Base-by-base conservation (phyloP, 768 basidiomycete genomes). In the Hypholoma fasciculare region DNA sequence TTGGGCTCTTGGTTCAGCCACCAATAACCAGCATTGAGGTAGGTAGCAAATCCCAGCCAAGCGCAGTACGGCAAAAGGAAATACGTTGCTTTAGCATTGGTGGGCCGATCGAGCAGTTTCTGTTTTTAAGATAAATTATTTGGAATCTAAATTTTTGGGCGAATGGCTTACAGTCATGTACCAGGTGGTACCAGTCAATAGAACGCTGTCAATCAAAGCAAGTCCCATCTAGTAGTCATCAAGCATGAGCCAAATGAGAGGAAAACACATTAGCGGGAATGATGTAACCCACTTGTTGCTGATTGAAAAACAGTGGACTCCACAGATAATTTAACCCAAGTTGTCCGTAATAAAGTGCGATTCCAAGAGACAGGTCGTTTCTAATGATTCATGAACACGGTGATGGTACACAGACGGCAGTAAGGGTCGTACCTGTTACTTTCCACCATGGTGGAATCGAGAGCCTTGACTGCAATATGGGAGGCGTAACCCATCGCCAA, bases 1-100 rank as follows among this genome's bases (percentile, higher is more conserved):
- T 53, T 57, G 17, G 58, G 44, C 7, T 52, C 40, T 37, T 66
- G 70, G 64, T 85, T 86, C 64, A 83, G 69, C 74, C 78, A 85
- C 78, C 84, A 85, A 48, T 82, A 78, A 0, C 84, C 85, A n/a
- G 75, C 84, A 66, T 88, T 89, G 40, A 90, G 75, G 71, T 89
- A 90, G 9, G 85, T 85, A 9, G 83, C 86, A 63, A 81, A 88
- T 5, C 78, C 75, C 38, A 87, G 69, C 87, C 87, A 90, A 7
- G 78, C 82, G 60, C 85, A 86, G 70, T 88, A 89, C 2, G 87
- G 87, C 27, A 82, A 73, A 12, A 88, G 74, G 67, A 85, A 77
- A 67, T 80, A 85, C 5, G 83, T 84, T 14, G 86, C 78, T 57
- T 69, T 67, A 0, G 76, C 75, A 46, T 71, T 64, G 12, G 78